Percentiles rank a stretch among this genome's conserved stretches.
Conservation (phyloP, 768 basidiomycete genomes). For the Russula emetica region DNA sequence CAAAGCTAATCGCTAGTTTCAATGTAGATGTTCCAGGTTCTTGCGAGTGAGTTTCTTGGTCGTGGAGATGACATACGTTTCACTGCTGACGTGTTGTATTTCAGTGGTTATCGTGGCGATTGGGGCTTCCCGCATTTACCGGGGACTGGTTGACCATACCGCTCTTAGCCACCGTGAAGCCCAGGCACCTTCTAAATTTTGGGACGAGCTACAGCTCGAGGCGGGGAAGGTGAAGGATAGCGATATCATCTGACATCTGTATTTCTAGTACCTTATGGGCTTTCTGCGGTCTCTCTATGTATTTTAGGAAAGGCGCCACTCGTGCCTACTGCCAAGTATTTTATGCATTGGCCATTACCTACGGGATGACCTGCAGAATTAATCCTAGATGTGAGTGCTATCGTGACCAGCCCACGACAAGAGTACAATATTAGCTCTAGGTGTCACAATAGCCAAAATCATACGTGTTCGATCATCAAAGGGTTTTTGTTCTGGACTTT, state of each 20-base stretch:
- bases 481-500: not conserved
- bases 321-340: not conserved
- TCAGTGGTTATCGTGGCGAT: conserved; percentile 17
- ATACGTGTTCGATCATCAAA: not conserved
- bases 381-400: not conserved
- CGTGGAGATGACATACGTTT: not conserved
- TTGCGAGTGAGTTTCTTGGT: conserved; percentile 6
- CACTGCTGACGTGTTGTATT: not conserved
- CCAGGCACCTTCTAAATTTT: not conserved
- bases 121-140: conserved; percentile 20
- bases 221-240: not conserved
- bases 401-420: not conserved
- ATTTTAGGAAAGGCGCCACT: not conserved
- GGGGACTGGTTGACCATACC: conserved; percentile 13
- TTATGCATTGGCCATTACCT: not conserved
- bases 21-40: conserved; percentile 16
- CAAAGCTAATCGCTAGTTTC: not conserved
- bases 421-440: not conserved
- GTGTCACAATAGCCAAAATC: not conserved
- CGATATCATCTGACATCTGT: not conserved
- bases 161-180: not conserved
- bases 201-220: not conserved
- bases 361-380: not conserved
- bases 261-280: not conserved
- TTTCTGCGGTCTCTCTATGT: not conserved